phyloP scores from a whole-genome alignment of 2,329 filamentous ascomycete genomes.

The Lecanosticta acicola region DNA sequence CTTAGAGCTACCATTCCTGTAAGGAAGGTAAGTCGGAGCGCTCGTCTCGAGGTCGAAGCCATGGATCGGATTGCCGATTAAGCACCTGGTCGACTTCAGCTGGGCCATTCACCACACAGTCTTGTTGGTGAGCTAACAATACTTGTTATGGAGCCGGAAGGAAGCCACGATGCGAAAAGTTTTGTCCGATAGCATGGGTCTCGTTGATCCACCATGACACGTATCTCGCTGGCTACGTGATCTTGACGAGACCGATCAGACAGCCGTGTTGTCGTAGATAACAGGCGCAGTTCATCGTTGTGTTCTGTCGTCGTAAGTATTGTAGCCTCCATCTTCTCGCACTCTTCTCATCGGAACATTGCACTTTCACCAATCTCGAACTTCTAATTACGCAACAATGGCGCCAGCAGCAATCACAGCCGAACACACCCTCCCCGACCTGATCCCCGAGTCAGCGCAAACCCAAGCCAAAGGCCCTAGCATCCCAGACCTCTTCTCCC shows the following conservation, averaged over 20 bases:
- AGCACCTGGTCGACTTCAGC: too few relatives aligned
- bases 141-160: too few relatives aligned
- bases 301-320: neutral
- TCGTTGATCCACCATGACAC: neutral
- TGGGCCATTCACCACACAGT: too few relatives aligned
- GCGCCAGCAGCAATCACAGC: conserved; percentile 22
- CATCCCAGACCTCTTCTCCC: conserved; percentile 21
- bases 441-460: conserved; percentile 21
- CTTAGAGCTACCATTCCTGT: conserved; percentile 4
- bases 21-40: conserved; percentile 13
- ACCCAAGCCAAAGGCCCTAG: conserved; percentile 22
- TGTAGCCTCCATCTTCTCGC: neutral
- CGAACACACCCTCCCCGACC: conserved; percentile 20
- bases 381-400: conserved; percentile 11
- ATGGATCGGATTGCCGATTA: too few relatives aligned
- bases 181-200: neutral
- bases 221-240: neutral
- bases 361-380: neutral
- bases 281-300: neutral
- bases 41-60: neutral
- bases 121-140: too few relatives aligned
- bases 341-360: neutral
- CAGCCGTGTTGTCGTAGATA: neutral
- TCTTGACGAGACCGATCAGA: neutral
- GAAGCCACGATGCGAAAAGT: neutral